Conservation (phyloP, 1,284 basidiomycete genomes). For the Leccinum variabile region DNA sequence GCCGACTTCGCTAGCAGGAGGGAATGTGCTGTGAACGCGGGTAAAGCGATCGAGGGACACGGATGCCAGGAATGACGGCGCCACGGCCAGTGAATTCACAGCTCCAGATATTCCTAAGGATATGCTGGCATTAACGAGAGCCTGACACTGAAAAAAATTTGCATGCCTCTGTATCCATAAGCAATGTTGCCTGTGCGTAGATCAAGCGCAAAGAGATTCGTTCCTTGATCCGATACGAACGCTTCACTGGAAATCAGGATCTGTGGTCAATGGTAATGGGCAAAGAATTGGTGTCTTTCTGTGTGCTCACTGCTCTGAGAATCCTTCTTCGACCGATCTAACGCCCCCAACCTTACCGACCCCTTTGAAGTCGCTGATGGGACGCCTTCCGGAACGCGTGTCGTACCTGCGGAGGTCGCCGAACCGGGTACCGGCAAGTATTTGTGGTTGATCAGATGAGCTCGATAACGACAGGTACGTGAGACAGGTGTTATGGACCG, state of each 20-base stretch:
- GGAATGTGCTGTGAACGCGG: conserved; percentile 69
- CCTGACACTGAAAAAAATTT: conserved; percentile 3
- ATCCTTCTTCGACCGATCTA: conserved; percentile 58
- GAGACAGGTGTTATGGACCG: conserved; percentile 75
- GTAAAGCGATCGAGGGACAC: conserved; percentile 67
- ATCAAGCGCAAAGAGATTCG: conserved; percentile 71
- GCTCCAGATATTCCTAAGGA: conserved; percentile 65
- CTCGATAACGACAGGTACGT: conserved; percentile 50
- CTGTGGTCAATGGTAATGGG: not conserved
- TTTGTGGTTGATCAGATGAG: conserved; percentile 44
- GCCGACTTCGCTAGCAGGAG: conserved; percentile 51
- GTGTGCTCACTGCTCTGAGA: conserved; percentile 63
- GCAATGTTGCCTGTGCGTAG: conserved; percentile 68
- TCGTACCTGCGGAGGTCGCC: conserved; percentile 83
- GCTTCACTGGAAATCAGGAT: conserved; percentile 54
- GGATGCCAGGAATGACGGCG: conserved; percentile 55
- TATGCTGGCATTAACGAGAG: conserved; percentile 1
- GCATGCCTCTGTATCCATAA: conserved; percentile 73
- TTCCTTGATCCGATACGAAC: conserved; percentile 74
- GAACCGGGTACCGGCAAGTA: conserved; percentile 74
- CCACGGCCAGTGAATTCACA: conserved; percentile 59
- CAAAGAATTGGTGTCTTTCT: not conserved
- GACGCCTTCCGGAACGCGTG: conserved; percentile 69
- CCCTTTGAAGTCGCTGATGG: conserved; percentile 65
- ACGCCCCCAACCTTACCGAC: conserved; percentile 70